phyloP scores from a whole-genome alignment of 306 rosid genomes.

The Glycine soja region DNA sequence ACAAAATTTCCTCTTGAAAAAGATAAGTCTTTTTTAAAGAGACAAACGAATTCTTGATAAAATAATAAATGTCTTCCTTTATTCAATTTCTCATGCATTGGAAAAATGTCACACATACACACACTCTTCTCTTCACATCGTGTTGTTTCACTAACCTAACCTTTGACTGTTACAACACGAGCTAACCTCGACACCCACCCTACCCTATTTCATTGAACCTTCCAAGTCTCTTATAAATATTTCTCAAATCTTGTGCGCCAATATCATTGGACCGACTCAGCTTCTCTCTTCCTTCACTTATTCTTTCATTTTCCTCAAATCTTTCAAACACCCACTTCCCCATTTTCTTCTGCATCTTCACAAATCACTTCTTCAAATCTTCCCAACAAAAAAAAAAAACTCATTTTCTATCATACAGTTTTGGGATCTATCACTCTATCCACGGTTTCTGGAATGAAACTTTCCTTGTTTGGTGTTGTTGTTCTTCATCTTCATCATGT shows the following conservation, averaged over 20 bases:
- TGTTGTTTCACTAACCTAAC: background rate
- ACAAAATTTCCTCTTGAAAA: background rate
- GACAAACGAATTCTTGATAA: no score
- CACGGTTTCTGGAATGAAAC: constrained; percentile 28
- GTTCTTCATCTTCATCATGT: constrained; percentile 44
- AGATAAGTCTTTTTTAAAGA: no score
- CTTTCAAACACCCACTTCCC: background rate
- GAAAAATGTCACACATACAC: no score
- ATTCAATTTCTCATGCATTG: no score
- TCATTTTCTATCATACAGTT: background rate
- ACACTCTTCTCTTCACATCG: background rate
- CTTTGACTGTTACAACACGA: background rate
- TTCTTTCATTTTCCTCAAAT: background rate
- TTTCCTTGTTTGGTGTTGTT: background rate
- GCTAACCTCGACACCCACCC: no score
- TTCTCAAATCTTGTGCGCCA: background rate
- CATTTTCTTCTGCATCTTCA: background rate
- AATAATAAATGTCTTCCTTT: no score
- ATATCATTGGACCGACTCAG: background rate
- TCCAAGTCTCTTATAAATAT: background rate
- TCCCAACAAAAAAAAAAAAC: background rate
- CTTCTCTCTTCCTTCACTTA: background rate
- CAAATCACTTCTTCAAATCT: no score
- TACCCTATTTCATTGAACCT: background rate
- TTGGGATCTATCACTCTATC: background rate